Percentiles rank a stretch among this genome's conserved stretches.
Conservation (phyloP, 2,329 filamentous ascomycete species). For the Calonectria hongkongensis region DNA sequence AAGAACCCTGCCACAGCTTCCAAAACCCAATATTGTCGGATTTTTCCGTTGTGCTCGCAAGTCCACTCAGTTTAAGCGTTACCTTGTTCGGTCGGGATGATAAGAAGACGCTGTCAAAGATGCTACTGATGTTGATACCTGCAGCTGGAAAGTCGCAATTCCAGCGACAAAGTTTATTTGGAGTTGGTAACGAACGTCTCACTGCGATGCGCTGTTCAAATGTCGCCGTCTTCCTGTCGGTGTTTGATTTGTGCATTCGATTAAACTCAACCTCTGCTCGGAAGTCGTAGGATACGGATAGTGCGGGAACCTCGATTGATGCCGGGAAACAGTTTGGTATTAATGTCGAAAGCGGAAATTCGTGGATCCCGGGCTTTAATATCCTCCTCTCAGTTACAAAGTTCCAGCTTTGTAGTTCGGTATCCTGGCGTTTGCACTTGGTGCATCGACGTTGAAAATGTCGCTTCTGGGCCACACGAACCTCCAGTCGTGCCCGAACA, state of each 20-base stretch:
- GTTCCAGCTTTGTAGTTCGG: not conserved
- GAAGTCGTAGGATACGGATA: not conserved
- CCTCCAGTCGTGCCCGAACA: not conserved
- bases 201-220: constrained; percentile 1
- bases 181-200: not conserved
- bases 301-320: not conserved
- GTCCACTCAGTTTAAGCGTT: not conserved
- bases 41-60: not conserved
- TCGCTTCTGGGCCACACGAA: not conserved
- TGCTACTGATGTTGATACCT: not conserved
- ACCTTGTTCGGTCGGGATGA: not conserved
- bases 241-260: not conserved
- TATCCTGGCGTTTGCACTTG: constrained; percentile 9
- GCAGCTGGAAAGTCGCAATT: not conserved
- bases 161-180: not conserved
- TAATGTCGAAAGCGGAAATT: not conserved
- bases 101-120: not conserved
- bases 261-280: constrained; percentile 14
- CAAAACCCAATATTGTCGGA: not conserved
- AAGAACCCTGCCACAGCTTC: not conserved
- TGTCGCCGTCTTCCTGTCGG: not conserved
- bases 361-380: not conserved
- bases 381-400: not conserved
- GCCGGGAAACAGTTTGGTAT: constrained; percentile 1
- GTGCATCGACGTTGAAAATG: not conserved